phyloP scores from a whole-genome alignment of 805 yeast genomes.

The Sugiyamaella smithiae region DNA sequence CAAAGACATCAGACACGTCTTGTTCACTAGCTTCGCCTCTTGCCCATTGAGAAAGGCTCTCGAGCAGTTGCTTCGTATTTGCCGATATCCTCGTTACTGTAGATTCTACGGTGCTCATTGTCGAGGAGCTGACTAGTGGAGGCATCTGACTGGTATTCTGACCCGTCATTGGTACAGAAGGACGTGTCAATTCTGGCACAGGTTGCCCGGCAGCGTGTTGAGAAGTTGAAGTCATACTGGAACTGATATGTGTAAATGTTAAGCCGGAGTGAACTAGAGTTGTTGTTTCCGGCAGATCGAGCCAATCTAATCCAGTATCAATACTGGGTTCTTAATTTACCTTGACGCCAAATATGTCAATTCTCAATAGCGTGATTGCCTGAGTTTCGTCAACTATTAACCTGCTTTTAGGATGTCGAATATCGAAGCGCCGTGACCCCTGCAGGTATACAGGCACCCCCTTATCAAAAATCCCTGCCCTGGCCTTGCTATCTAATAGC shows the following conservation, averaged over 20 bases:
- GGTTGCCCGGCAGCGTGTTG: constrained; percentile 1
- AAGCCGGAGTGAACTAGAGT: too few species aligned
- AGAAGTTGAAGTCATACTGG: not conserved
- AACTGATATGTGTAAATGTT: not conserved
- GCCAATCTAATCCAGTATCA: too few species aligned
- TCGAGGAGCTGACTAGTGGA: not conserved
- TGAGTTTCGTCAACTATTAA: too few species aligned
- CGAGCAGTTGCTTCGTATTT: constrained; percentile 85
- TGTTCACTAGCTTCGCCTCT: constrained; percentile 70
- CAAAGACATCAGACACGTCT: constrained; percentile 87
- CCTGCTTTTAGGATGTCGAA: too few species aligned
- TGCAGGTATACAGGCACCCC: too few species aligned
- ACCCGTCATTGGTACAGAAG: not conserved
- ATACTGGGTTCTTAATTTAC: too few species aligned
- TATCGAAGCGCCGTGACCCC: too few species aligned
- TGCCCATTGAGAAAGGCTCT: constrained; percentile 88
- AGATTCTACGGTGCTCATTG: constrained; percentile 61
- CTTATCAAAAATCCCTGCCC: too few species aligned
- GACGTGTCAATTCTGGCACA: not conserved
- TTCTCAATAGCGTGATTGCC: too few species aligned
- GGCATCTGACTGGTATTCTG: not conserved
- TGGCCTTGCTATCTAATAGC: too few species aligned
- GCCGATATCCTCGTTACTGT: constrained; percentile 76
- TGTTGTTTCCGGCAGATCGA: too few species aligned
- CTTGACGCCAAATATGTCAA: too few species aligned